Conservation (phyloP, 2,329 filamentous ascomycete species). For the Huntiella moniliformis region DNA sequence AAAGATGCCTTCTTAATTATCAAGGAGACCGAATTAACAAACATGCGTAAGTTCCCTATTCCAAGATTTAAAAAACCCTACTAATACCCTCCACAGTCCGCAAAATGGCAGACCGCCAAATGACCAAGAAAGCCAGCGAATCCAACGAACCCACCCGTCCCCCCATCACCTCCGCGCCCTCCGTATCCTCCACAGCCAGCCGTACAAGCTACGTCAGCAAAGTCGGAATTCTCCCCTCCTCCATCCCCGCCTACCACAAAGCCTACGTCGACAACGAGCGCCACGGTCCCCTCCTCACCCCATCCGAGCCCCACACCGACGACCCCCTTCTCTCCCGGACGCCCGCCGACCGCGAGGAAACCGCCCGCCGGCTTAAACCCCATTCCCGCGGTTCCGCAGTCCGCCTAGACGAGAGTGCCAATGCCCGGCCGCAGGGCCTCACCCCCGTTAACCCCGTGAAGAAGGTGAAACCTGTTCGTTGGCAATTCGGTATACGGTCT, state of each 20-base stretch:
- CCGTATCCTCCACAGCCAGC: constrained; percentile 31
- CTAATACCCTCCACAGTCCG: no score
- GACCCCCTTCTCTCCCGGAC: constrained; percentile 33
- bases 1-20: constrained; percentile 99
- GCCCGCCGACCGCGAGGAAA: constrained; percentile 64
- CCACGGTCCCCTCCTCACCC: constrained; percentile 25
- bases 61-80: no score
- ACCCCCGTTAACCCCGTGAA: constrained; percentile 43
- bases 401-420: constrained; percentile 45
- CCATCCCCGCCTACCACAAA: constrained; percentile 74
- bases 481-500: constrained; percentile 95
- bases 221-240: constrained; percentile 79
- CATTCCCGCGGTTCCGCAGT: constrained; percentile 56
- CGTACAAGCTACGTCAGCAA: constrained; percentile 52
- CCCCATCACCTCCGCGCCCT: constrained; percentile 36
- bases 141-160: constrained; percentile 18
- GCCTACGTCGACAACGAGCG: constrained; percentile 66
- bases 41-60: background rate
- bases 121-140: no score
- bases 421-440: constrained; percentile 37
- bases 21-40: constrained; percentile 60
- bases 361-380: constrained; percentile 62
- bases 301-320: constrained; percentile 25
- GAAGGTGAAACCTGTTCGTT: constrained; percentile 66
- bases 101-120: no score